Base-by-base conservation (phyloP, 208 protist species). In the Acanthamoeba sp. region DNA sequence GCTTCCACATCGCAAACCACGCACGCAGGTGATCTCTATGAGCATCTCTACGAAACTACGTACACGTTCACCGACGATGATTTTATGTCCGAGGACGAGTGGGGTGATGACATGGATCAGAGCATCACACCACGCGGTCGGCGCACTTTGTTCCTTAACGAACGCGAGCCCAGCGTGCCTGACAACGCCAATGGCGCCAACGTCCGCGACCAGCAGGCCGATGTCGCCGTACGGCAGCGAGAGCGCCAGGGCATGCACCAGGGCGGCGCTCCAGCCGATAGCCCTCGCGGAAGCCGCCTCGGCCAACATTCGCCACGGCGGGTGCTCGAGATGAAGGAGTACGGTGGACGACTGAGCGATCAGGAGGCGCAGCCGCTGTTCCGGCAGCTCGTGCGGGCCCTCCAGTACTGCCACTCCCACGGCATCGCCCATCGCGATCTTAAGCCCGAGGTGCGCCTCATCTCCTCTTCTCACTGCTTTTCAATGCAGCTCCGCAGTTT, bases 311-410 rank as follows among this genome's bases (percentile, higher is more conserved):
- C 64, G 29, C 64, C 18, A 10, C n/a, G 64, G n/a, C 64, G 32
- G 16, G 64, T 71, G 64, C 10, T 71, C 29, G 64, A 71, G 14
- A 71, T 71, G 64, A 71, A 71, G 64, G 64, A 71, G 64, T 71
- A 29, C 27, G 64, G 64, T 14, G 64, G 64, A 12, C 64, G 76
- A 14, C 9, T 84, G 76, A 45, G 38, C 36, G 76, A 84, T 2
- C 22, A 42, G 24, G 76, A 84, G 40, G 76, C 76, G 20, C 76
- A 55, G 76, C 76, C 42, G 4, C 42, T 84, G 42, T 42, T 84
- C 27, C 76, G 76, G 45, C 76, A 84, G 76, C 32, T 84, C 76
- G 76, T 84, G 14, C 42, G 42, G 6, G 76, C 76, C 27, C 76
- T 84, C 10, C 42, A 50, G 24, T 32, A 84, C 76, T 84, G 76